phyloP scores from a whole-genome alignment of 2,329 filamentous ascomycete species.

The Paecilomyces sp. region DNA sequence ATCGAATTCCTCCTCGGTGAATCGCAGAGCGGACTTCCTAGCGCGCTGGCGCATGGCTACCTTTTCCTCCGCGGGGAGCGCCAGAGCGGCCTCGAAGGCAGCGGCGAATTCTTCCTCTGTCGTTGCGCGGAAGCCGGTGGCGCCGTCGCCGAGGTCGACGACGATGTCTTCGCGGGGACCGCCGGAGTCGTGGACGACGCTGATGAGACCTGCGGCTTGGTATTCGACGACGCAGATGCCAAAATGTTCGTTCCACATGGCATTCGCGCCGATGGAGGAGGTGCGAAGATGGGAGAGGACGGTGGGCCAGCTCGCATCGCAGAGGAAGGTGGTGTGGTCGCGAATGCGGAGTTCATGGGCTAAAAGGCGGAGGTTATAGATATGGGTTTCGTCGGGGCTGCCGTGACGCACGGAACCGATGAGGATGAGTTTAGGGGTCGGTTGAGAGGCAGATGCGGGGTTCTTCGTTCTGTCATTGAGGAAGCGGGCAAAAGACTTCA shows the following conservation, averaged over 20 bases:
- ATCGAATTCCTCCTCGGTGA: conserved; percentile 81
- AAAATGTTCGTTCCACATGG: conserved; percentile 99
- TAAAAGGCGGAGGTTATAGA: conserved; percentile 81
- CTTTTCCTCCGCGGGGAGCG: conserved; percentile 55
- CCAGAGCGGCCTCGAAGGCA: conserved; percentile 70
- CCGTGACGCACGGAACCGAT: conserved; percentile 84
- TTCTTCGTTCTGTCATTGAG: conserved; percentile 47
- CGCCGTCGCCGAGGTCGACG: conserved; percentile 65
- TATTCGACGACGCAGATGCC: conserved; percentile 98
- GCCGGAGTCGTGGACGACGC: conserved; percentile 87
- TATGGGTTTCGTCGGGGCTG: conserved; percentile 46
- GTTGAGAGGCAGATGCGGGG: conserved; percentile 37
- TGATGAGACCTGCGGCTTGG: conserved; percentile 86
- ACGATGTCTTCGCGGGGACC: conserved; percentile 94
- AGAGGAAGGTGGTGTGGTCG: conserved; percentile 76
- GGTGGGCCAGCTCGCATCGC: conserved; percentile 82
- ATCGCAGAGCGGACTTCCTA: conserved; percentile 69
- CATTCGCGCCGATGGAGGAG: conserved; percentile 83
- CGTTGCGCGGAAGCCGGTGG: conserved; percentile 81
- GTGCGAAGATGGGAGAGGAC: conserved; percentile 72
- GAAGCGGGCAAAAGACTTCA: conserved; percentile 77
- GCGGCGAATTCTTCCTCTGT: conserved; percentile 72
- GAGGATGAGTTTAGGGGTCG: conserved; percentile 63
- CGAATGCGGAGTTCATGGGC: conserved; percentile 81
- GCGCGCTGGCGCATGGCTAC: conserved; percentile 70